A percentile compares a stretch with the other conserved stretches of the same genome.
These are phyloP conservation scores for Trametes sanguinea DNA, from an alignment of 768 basidiomycete genomes.

Conservation along the genomic window DNA sequence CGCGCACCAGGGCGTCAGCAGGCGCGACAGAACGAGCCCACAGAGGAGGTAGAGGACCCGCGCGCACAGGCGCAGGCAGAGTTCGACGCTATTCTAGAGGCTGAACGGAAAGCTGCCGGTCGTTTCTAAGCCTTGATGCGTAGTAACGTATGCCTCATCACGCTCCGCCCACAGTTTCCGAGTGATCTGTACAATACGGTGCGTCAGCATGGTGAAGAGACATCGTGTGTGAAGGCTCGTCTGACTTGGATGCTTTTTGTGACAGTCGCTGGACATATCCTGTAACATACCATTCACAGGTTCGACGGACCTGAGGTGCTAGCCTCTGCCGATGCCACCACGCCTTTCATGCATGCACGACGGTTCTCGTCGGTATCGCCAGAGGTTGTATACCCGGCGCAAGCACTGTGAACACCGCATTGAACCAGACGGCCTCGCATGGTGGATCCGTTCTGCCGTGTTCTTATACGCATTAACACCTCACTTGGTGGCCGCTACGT, in stretches of 20 bases:
- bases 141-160: background rate
- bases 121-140: slow-evolving; percentile 1
- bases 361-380: too few relatives aligned
- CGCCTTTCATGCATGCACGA: too few relatives aligned
- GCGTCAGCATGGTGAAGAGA: background rate
- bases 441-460: background rate
- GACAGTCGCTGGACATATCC: background rate
- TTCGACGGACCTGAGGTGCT: background rate
- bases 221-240: background rate
- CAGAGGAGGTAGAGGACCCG: slow-evolving; percentile 25
- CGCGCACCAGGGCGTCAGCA: slow-evolving; percentile 20
- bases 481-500: background rate
- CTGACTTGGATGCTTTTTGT: background rate
- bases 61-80: slow-evolving; percentile 51
- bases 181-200: slow-evolving; percentile 5
- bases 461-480: background rate
- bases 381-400: too few relatives aligned
- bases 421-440: background rate
- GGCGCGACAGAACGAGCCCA: slow-evolving; percentile 2
- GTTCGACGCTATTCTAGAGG: slow-evolving; percentile 62
- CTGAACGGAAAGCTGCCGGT: slow-evolving; percentile 46
- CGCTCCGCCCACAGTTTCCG: background rate
- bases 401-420: too few relatives aligned
- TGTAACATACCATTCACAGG: background rate
- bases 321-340: background rate